Evolutionary conservation across 495 filamentous ascomycete species (phyloP).

Genomic region (Hypoxylon fragiforme): DNA sequence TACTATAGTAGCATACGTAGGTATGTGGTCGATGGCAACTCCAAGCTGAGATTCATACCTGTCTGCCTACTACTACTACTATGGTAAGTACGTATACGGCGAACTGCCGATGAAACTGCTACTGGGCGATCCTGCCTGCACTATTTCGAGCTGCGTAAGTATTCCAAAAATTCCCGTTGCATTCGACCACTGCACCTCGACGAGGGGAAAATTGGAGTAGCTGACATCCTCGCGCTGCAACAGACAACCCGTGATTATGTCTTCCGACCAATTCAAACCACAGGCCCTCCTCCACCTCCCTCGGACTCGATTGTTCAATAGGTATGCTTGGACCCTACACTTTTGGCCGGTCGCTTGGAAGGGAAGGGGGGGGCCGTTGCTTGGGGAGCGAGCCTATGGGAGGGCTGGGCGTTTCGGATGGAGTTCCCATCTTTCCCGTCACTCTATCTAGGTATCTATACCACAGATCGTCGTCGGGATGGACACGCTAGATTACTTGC

Average conservation of each 20-base stretch:
- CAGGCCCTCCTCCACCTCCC: slow-evolving; percentile 21
- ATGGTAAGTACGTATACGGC: slow-evolving; percentile 9
- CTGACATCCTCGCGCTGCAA: slow-evolving; percentile 22
- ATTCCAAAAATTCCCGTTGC: slow-evolving; percentile 20
- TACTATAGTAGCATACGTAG: too few species aligned
- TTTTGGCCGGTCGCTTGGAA: too few species aligned
- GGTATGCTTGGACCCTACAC: too few species aligned
- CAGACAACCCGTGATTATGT: slow-evolving; percentile 21
- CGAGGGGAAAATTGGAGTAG: slow-evolving; percentile 34
- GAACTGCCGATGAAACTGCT: slow-evolving; percentile 30
- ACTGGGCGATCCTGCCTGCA: slow-evolving; percentile 14
- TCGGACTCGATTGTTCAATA: too few species aligned
- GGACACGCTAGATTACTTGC: neutral
- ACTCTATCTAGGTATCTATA: slow-evolving; percentile 6
- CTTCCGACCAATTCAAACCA: slow-evolving; percentile 21
- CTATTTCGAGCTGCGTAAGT: slow-evolving; percentile 14
- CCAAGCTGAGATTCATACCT: slow-evolving; percentile 1
- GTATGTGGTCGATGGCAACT: slow-evolving; percentile 10
- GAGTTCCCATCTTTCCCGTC: too few species aligned
- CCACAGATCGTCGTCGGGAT: slow-evolving; percentile 16
- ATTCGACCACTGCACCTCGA: slow-evolving; percentile 21
- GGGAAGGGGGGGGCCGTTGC: too few species aligned
- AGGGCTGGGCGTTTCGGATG: slow-evolving; percentile 2
- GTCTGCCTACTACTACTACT: too few species aligned
- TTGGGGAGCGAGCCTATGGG: slow-evolving; percentile 25